Evolutionary conservation across 2,329 filamentous ascomycete species (phyloP), one percentile per base, ranked within the genome.

Genomic region (Sporothrix pseudoabietina): DNA sequence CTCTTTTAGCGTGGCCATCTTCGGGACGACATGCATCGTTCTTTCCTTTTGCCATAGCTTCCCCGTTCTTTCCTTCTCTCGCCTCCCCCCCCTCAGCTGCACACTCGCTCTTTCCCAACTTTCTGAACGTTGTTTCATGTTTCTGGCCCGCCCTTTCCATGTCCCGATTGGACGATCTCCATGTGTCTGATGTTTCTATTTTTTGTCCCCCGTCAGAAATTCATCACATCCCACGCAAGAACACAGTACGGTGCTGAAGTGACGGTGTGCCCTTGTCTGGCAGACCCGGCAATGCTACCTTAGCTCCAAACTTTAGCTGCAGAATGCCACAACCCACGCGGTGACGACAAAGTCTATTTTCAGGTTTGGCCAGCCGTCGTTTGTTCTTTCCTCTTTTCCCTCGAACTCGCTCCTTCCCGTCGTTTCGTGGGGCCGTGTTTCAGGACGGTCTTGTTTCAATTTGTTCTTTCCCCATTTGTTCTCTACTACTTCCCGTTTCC

Each of bases 311-410:
- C 47, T 52, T 7, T 52, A 47, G 22, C 61, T 66, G 39, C 61
- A 66, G n/a, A 47, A 30, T 30, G 61, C 22, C 30, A 30, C 39
- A 47, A 30, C 66, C 47, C 66, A 52, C 47, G 30, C 66, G 26
- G 66, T 69, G 66, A 69, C 47, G 66, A 22, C 47, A 54, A 39
- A 54, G 66, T 69, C 66, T 69, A 69, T 69, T 69, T 69, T 69
- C 26, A 69, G 66, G 5, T 54, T n/a, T 22, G 22, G 19, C 26
- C 30, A n/a, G 47, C 47, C 47, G 44, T 39, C 30, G 66, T 54
- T 69, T 54, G 44, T 69, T 69, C 47, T 35, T 69, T 52, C 65
- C 30, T 39, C 44, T 32, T 54, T 54, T 30, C 8, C 32, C 32
- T 61, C 16, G 12, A 19, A 2, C 44, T 52, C 41, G 26, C 49